Evolutionary conservation across 108 stramenopile species (phyloP), one percentile per base, ranked within the genome.

Genomic region (Cyclotella baltica): DNA sequence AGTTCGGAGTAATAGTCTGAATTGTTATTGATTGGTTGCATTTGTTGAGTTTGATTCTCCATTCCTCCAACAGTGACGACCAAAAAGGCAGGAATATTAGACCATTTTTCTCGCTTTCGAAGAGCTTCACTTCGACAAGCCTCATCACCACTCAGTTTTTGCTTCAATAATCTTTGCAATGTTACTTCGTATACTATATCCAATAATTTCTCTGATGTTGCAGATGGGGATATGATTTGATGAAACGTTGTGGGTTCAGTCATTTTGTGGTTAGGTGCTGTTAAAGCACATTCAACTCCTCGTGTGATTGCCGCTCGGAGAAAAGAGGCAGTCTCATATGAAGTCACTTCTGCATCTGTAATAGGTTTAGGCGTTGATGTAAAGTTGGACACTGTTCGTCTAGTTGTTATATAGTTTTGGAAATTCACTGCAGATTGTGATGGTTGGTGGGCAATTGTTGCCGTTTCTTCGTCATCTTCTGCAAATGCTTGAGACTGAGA

Each of bases 241-340:
- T 76, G 72, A 73, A 89, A 95, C 10, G 86, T 88, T 48, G 80
- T 83, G 2, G 90, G 89, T 76, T 92, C 89, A 30, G 85, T 92
- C 19, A 80, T 58, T 40, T 86, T 89, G 69, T 92, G 90, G 63
- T 91, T 94, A 8, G 87, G 90, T 19, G 89, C 91, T 16, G 76
- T 73, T 23, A 64, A 33, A 22, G 88, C 93, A 69, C 89, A 89
- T 65, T 70, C 43, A 0, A 92, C 81, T 28, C 85, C 90, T 30
- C 93, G 82, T 51, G 75, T 67, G 52, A 94, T 80, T 15, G 93
- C 89, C 3, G 73, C 55, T 22, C 30, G 67, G 35, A 90, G 67
- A 50, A 75, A 64, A 47, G 18, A 22, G 23, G 36, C 16, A 31
- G 23, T 16, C 22, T 15, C 15, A 16, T 34, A 25, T 29, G 50